A percentile compares a stretch with the other conserved stretches of the same genome.
Conservation (phyloP, 768 basidiomycete species). For the Psilocybe subaeruginosa region DNA sequence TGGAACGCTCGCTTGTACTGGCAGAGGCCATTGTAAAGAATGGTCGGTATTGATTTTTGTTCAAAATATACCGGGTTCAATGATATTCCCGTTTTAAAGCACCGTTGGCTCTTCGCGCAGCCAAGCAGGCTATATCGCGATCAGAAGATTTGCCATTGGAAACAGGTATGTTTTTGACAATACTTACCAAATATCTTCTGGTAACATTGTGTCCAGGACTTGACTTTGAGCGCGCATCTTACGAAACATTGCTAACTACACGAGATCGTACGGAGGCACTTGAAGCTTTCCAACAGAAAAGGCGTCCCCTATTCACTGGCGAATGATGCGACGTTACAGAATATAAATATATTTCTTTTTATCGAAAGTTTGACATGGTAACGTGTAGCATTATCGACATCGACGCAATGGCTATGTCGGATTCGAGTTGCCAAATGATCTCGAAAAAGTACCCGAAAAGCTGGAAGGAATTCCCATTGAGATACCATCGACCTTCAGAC, state of each 20-base stretch:
- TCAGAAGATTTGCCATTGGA: slow-evolving; percentile 81
- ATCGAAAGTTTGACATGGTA: neutral
- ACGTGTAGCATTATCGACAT: neutral
- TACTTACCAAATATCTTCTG: neutral
- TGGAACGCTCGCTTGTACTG: slow-evolving; percentile 71
- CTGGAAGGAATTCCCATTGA: slow-evolving; percentile 58
- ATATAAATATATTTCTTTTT: slow-evolving; percentile 13
- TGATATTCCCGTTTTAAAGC: slow-evolving; percentile 43
- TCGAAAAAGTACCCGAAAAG: slow-evolving; percentile 57
- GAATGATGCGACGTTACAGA: slow-evolving; percentile 48
- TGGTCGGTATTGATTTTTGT: slow-evolving; percentile 44
- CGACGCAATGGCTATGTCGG: slow-evolving; percentile 11
- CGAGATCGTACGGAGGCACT: slow-evolving; percentile 85
- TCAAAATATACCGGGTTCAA: neutral
- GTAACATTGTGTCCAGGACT: slow-evolving; percentile 51
- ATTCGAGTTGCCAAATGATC: slow-evolving; percentile 42
- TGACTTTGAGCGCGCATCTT: slow-evolving; percentile 88
- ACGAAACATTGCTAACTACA: slow-evolving; percentile 75
- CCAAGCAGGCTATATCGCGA: slow-evolving; percentile 83
- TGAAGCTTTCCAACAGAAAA: slow-evolving; percentile 84
- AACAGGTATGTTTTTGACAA: slow-evolving; percentile 47
- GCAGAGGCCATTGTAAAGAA: slow-evolving; percentile 69
- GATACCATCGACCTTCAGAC: slow-evolving; percentile 63
- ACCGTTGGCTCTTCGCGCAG: slow-evolving; percentile 84
- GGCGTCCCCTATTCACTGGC: slow-evolving; percentile 78